phyloP scores from a whole-genome alignment of 495 filamentous ascomycete genomes.

The Sporormia fimetaria region DNA sequence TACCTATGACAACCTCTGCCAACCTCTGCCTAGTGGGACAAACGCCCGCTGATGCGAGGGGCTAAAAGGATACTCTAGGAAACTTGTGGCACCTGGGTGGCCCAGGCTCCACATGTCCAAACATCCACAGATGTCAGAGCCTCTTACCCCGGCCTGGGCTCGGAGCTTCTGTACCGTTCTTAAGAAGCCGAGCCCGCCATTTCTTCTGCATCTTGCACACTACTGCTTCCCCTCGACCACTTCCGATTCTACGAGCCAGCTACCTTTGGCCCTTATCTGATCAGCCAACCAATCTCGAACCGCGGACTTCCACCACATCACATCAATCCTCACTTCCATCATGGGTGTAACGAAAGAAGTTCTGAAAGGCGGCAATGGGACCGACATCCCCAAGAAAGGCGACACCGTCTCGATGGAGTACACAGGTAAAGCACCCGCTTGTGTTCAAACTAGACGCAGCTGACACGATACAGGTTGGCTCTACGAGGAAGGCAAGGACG shows the following conservation, averaged over 20 bases:
- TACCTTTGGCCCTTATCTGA: too few species aligned
- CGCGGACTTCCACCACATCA: not conserved
- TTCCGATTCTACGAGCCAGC: too few species aligned
- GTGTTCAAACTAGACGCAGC: too few species aligned
- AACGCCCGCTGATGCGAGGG: conserved; percentile 19
- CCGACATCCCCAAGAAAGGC: conserved; percentile 18
- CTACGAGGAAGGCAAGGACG: conserved; percentile 7
- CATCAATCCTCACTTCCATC: not conserved
- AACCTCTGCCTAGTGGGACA: conserved; percentile 1
- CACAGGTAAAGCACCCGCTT: conserved; percentile 10
- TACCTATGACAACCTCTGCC: too few species aligned
- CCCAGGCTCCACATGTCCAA: too few species aligned
- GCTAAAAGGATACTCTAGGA: conserved; percentile 7
- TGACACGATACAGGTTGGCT: conserved; percentile 18
- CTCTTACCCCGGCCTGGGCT: too few species aligned
- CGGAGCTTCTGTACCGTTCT: too few species aligned
- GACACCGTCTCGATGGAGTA: conserved; percentile 25
- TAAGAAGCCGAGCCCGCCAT: too few species aligned
- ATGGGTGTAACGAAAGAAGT: conserved; percentile 25
- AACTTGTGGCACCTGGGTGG: too few species aligned
- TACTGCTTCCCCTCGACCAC: not conserved
- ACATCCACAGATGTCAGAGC: too few species aligned
- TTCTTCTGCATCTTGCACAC: not conserved
- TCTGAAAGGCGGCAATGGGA: conserved; percentile 18
- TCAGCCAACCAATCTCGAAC: not conserved